Evolutionary conservation across 768 basidiomycete genomes (phyloP), one percentile per base, ranked within the genome.

Genomic region (Suillus placidus): DNA sequence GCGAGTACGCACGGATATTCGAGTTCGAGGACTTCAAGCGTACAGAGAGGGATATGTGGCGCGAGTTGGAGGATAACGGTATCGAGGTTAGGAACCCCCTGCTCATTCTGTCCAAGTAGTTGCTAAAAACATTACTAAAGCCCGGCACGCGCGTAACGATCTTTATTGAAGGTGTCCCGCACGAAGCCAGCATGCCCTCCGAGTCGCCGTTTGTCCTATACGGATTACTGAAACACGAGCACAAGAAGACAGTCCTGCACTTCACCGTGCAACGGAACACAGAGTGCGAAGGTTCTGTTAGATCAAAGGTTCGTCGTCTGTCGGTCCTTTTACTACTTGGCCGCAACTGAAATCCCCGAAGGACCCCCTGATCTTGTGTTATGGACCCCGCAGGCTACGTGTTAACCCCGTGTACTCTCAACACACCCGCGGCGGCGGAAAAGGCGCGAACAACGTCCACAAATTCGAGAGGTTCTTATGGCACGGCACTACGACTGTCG

Each of bases 251-350:
- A 8, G 92, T 95, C 23, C 81, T 96, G 23, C 94, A 99, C 76
- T 97, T 99, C 68, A 88, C 93, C 10, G 86, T 98, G 2, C 95
- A 96, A 78, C 83, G 97, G 37, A 98, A 99, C 71, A 99, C 97
- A 3, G 97, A 99, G 78, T 98, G 94, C 75, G 83, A 86, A 7
- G 93, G 85, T 34, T 89, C 92, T 13, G 92, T 99, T 35, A 86
- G 91, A 68, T 97, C 97, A 3, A 99, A 99, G 85, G 94, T 94
- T 68, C 64, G 45, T 13, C 45, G 8, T 2, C 23, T 14, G 5
- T 26, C 35, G 9, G 3, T 23, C 26, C 23, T 20, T 7, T 45
- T 8, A 14, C 35, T 55, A 23, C 16, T 16, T 16, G 3, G 7
- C 26, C 9, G 40, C 23, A 35, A 45, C 30, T 61, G 8, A 65